These are phyloP conservation scores for Pseudognaphalium luteoalbum DNA, from an alignment of 129 eudicot genomes.

Conservation along the genomic window DNA sequence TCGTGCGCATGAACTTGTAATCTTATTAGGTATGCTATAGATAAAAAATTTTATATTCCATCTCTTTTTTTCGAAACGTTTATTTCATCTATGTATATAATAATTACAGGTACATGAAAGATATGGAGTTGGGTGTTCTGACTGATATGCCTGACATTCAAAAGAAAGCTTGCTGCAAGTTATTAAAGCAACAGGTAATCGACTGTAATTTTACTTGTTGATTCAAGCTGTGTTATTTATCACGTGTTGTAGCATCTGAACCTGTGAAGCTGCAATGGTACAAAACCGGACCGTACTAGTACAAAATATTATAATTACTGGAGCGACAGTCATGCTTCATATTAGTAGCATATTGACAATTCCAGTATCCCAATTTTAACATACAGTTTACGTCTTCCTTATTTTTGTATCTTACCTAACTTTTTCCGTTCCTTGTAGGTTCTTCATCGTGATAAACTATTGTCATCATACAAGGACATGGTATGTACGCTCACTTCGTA, in stretches of 20 bases:
- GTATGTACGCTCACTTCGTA: constrained; percentile 35
- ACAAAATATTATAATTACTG: too few relatives aligned
- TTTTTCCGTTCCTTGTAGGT: constrained; percentile 44
- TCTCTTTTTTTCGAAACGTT: background rate
- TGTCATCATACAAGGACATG: constrained; percentile 82
- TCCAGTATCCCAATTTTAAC: background rate
- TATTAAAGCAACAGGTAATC: constrained; percentile 77
- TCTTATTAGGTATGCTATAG: too few relatives aligned
- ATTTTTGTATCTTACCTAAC: constrained; percentile 6
- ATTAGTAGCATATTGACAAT: background rate
- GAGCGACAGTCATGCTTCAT: too few relatives aligned
- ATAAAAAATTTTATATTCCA: too few relatives aligned
- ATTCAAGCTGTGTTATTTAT: background rate
- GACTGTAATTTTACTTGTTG: constrained; percentile 1
- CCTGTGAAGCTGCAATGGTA: background rate
- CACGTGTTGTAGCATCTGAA: background rate
- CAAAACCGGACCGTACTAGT: too few relatives aligned
- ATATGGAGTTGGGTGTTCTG: constrained; percentile 76
- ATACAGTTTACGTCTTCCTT: background rate
- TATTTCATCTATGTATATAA: background rate
- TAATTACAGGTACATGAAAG: constrained; percentile 63
- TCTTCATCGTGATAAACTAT: constrained; percentile 49
- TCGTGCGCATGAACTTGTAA: background rate
- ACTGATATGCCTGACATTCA: constrained; percentile 71
- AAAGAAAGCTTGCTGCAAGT: constrained; percentile 61